Base-by-base conservation (phyloP, 306 rosid genomes). In the Sechiopsis laciniata region DNA sequence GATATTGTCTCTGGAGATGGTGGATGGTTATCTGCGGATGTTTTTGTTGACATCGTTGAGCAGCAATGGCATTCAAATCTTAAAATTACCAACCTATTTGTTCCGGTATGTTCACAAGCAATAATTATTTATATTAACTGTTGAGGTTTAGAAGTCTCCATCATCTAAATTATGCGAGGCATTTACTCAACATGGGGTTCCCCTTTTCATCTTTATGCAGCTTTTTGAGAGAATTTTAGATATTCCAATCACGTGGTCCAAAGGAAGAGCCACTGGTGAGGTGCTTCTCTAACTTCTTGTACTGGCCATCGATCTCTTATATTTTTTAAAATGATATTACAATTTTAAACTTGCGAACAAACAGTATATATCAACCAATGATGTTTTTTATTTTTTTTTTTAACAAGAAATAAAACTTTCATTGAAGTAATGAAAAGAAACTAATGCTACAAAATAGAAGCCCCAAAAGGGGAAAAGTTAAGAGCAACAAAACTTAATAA, bases 211-310 rank as follows among this genome's bases (percentile, higher is more conserved):
- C 65, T 68, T 79, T 78, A 21, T 80, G 84, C 96, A 94, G 98
- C 87, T 94, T 72, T 94, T 94, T 85, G 98, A 94, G 82, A 86
- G 96, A 84, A 86, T 94, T 74, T 82, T 94, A 67, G 92, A 79
- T 60, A 88, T 90, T 86, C 98, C 98, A 75, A 85, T 94, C 75
- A 72, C 80, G 64, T 94, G 96, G 97, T 88, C 90, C 59, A 81
- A 85, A 78, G 98, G 98, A 71, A 85, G 94, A 84, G 89, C 92
- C 64, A 89, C 87, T 11, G 97, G 98, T 76, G 95, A 94, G 98
- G 98, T 94, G 84, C 86, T 81, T 83, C 84, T 83, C 89, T 76
- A 82, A 86, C 87, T 80, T 77, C 26, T 59, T 14, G 70, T 75
- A 67, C 9, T 55, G 15, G 51, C 51, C 51, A 64, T 19, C 1